Evolutionary conservation across 306 rosid species (phyloP).

Genomic region (Cucurbita maxima): DNA sequence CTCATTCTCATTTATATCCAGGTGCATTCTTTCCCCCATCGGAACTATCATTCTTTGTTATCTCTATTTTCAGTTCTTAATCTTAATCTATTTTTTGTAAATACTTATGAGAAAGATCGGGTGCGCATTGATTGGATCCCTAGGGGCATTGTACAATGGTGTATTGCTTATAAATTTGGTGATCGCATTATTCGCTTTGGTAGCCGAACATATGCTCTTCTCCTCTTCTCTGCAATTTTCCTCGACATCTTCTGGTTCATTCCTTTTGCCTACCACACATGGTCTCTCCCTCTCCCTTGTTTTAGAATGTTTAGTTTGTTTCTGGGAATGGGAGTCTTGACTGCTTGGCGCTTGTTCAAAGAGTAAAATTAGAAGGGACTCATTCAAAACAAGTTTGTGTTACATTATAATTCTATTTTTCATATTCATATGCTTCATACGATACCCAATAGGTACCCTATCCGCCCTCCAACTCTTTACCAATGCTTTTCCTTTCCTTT

Average conservation of each 20-base stretch:
- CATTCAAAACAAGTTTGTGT: background rate
- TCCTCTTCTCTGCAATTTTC: slow-evolving; percentile 53
- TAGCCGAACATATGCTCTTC: slow-evolving; percentile 87
- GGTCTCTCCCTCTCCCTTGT: slow-evolving; percentile 26
- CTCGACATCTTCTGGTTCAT: slow-evolving; percentile 75
- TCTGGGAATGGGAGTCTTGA: background rate
- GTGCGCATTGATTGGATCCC: slow-evolving; percentile 75
- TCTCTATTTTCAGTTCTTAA: background rate
- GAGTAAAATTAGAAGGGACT: background rate
- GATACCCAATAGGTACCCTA: background rate
- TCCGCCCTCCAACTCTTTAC: background rate
- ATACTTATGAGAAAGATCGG: slow-evolving; percentile 40
- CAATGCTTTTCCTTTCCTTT: background rate
- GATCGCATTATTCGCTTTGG: slow-evolving; percentile 75
- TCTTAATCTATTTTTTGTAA: background rate
- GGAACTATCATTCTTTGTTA: background rate
- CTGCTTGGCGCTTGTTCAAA: background rate
- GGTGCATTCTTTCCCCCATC: slow-evolving; percentile 18
- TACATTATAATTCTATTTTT: background rate
- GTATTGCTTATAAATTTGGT: slow-evolving; percentile 60
- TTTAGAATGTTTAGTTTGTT: background rate
- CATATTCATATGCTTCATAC: background rate
- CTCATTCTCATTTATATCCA: slow-evolving; percentile 72
- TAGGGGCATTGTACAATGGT: slow-evolving; percentile 86
- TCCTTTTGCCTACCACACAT: slow-evolving; percentile 57